Conservation (phyloP, 2,329 filamentous ascomycete genomes). For the Colletotrichum echinochloae region DNA sequence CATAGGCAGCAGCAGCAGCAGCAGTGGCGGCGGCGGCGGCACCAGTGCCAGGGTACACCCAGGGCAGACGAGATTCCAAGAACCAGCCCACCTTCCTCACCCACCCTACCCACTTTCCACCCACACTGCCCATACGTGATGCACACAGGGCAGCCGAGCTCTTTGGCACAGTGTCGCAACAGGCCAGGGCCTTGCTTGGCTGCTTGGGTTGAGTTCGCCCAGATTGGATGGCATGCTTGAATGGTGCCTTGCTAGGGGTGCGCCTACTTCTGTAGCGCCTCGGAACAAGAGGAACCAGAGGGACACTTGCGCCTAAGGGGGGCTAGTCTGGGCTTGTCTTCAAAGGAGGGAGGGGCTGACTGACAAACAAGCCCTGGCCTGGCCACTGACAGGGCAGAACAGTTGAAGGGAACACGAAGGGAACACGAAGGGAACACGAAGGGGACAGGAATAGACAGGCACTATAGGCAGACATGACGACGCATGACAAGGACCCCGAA, state of each 20-base stretch:
- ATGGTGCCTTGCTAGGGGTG: constrained; percentile 40
- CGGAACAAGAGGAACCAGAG: constrained; percentile 29
- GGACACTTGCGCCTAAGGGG: constrained; percentile 35
- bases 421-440: constrained; percentile 14
- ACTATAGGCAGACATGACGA: neutral
- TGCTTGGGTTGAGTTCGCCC: constrained; percentile 25
- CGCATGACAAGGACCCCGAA: neutral
- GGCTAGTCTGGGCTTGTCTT: constrained; percentile 31
- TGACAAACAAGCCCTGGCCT: constrained; percentile 24
- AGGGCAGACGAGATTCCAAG: constrained; percentile 2
- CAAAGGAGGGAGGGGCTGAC: constrained; percentile 36
- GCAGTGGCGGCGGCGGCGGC: neutral
- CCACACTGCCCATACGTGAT: constrained; percentile 21
- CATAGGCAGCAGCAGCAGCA: neutral
- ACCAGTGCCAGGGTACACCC: neutral
- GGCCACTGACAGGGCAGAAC: constrained; percentile 23
- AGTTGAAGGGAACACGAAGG: constrained; percentile 9
- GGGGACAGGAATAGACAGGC: constrained; percentile 7
- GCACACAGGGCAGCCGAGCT: constrained; percentile 16
- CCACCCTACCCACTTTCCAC: constrained; percentile 35
- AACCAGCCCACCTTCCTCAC: constrained; percentile 34
- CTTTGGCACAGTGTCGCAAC: constrained; percentile 19
- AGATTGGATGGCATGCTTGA: constrained; percentile 23
- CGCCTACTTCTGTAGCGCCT: constrained; percentile 35
- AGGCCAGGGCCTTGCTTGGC: constrained; percentile 32